phyloP scores from a whole-genome alignment of 2,329 filamentous ascomycete species.

The Talaromyces sp. region DNA sequence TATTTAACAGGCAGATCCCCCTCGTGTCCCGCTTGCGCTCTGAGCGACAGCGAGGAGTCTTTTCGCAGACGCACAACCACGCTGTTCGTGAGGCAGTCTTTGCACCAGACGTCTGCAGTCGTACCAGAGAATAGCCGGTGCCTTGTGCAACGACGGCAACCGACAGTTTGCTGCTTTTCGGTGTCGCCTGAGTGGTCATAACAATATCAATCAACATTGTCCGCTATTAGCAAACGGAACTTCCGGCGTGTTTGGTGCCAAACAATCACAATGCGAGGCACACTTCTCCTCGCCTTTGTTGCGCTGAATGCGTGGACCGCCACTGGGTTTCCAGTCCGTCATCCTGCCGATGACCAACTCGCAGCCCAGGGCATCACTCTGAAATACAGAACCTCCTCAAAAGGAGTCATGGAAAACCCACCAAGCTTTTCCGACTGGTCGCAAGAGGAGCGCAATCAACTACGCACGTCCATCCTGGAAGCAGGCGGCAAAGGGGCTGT shows the following conservation, averaged over 20 bases:
- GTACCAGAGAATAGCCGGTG: neutral
- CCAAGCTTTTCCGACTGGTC: neutral
- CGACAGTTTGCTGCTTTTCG: neutral
- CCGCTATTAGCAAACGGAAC: neutral
- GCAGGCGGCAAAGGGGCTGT: neutral
- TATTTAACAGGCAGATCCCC: neutral
- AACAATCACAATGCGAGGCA: neutral
- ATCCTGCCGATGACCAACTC: neutral
- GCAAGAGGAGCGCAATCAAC: neutral
- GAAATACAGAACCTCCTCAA: neutral
- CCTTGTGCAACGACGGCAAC: neutral
- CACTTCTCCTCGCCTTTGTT: neutral
- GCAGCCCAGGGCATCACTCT: neutral
- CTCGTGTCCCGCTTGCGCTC: neutral
- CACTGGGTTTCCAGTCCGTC: constrained; percentile 1
- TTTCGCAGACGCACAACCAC: neutral
- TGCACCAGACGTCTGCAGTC: neutral
- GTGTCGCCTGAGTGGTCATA: neutral
- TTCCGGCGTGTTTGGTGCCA: neutral
- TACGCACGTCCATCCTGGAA: neutral
- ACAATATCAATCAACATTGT: no score
- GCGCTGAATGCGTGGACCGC: neutral
- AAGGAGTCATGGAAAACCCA: neutral
- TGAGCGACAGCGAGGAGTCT: neutral
- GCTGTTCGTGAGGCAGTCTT: neutral